These are phyloP conservation scores for Helicocarpus griseus DNA, from an alignment of 2,329 filamentous ascomycete genomes.

Conservation along the genomic window DNA sequence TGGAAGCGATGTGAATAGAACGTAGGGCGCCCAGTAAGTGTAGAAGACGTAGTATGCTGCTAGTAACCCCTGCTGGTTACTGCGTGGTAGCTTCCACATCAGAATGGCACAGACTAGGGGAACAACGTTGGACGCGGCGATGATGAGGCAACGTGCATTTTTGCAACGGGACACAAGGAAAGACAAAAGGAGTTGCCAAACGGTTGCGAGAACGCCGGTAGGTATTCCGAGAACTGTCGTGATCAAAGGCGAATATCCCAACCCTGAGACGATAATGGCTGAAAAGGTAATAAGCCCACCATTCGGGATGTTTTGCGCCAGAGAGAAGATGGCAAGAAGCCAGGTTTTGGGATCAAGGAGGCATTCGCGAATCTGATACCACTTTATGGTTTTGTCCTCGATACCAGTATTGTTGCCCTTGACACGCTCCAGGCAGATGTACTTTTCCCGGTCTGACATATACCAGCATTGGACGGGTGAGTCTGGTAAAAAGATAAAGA, in stretches of 20 bases:
- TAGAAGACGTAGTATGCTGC: slow-evolving; percentile 24
- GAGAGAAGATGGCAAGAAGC: slow-evolving; percentile 13
- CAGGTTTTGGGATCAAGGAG: slow-evolving; percentile 15
- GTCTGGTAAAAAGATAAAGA: background rate
- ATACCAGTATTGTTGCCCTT: slow-evolving; percentile 11
- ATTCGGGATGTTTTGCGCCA: slow-evolving; percentile 20
- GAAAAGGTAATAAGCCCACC: slow-evolving; percentile 22
- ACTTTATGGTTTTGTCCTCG: slow-evolving; percentile 10
- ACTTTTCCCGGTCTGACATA: slow-evolving; percentile 10
- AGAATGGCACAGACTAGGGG: slow-evolving; percentile 11
- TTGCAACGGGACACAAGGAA: slow-evolving; percentile 10
- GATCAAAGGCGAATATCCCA: slow-evolving; percentile 14
- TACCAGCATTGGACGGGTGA: slow-evolving; percentile 2
- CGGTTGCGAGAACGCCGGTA: slow-evolving; percentile 30
- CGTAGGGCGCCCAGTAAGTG: slow-evolving; percentile 21
- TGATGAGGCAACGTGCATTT: slow-evolving; percentile 18
- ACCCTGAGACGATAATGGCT: slow-evolving; percentile 18
- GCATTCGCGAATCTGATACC: slow-evolving; percentile 9
- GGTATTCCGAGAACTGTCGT: slow-evolving; percentile 34
- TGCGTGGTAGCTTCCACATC: slow-evolving; percentile 26
- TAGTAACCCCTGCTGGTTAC: slow-evolving; percentile 17
- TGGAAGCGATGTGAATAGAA: slow-evolving; percentile 29
- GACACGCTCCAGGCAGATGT: slow-evolving; percentile 8
- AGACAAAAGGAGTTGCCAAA: slow-evolving; percentile 16
- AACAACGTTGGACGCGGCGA: slow-evolving; percentile 6